Base-by-base conservation (phyloP, 2,329 filamentous ascomycete genomes). In the Talaromyces sp. region DNA sequence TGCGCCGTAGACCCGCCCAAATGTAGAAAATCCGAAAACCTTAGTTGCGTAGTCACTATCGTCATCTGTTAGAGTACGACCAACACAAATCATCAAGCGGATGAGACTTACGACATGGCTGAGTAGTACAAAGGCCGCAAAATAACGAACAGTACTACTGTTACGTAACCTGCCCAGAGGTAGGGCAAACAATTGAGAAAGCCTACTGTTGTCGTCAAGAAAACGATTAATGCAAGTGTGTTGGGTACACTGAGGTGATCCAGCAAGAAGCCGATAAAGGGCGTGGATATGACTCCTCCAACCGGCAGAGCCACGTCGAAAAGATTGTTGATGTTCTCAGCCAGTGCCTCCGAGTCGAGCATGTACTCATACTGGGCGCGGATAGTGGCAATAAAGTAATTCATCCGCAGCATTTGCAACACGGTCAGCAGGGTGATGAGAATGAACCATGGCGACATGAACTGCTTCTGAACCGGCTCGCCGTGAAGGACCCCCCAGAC, bases 51-150 rank as follows among this genome's bases (percentile, higher is more conserved):
- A 96, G 79, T 97, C 93, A 31, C 84, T 84, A 24, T 9, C 10
- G 39, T 43, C 22, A 39, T 57, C 35, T 45, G 57, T 59, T 22
- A 59, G 22, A 16, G 11, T 19, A 24, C 11, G 22, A 7, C 9
- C 3, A 8, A 4, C 13, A 11, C 43, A 3, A 43, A 52, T 1
- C 31, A 35, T 16, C 22, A 27, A 16, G 35, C 35, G 13, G 4
- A 9, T 50, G 22, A 50, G 6, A 73, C 82, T 78, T 79, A 84
- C 74, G 90, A 94, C 65, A 97, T 91, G 8, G 92, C 88, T 0
- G 92, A 96, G 80, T 97, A 97, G 79, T 96, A 97, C 35, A 97
- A 88, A 0, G 93, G 93, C 0, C 93, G 87, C 73, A 95, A 93
- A 24, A 96, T 77, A 11, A 95, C 91, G 72, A 97, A 96, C n/a